Conservation (phyloP, 2,329 filamentous ascomycete genomes). For the Thyridium curvatum region DNA sequence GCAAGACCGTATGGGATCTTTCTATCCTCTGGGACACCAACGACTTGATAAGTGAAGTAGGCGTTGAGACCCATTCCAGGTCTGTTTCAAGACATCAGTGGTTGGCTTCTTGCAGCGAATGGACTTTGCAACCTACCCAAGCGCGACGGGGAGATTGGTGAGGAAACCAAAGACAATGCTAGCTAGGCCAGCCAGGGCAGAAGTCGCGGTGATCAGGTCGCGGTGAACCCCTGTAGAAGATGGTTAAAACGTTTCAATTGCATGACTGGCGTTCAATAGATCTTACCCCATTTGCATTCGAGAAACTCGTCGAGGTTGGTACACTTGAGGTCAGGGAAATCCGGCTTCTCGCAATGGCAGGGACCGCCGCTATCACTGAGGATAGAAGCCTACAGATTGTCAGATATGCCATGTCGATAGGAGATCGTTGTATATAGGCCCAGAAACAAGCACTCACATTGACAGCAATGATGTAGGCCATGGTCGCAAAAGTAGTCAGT, state of each 20-base stretch:
- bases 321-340: slow-evolving; percentile 36
- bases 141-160: slow-evolving; percentile 72
- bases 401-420: slow-evolving; percentile 3
- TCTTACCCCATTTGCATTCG: slow-evolving; percentile 39
- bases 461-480: slow-evolving; percentile 80
- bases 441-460: slow-evolving; percentile 36
- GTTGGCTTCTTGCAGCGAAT: background rate
- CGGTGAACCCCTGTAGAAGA: slow-evolving; percentile 51
- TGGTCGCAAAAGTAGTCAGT: slow-evolving; percentile 72
- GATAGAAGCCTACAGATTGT: slow-evolving; percentile 53
- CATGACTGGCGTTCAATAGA: no score
- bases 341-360: slow-evolving; percentile 54
- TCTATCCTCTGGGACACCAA: slow-evolving; percentile 53
- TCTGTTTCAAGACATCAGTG: slow-evolving; percentile 26
- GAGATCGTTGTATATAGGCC: no score
- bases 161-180: slow-evolving; percentile 74
- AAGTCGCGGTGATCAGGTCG: slow-evolving; percentile 77
- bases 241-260: no score
- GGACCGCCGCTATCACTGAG: slow-evolving; percentile 72
- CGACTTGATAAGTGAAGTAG: slow-evolving; percentile 62
- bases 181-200: slow-evolving; percentile 69
- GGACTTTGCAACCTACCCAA: slow-evolving; percentile 52
- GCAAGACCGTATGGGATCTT: slow-evolving; percentile 52
- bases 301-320: slow-evolving; percentile 36
- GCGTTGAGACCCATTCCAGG: slow-evolving; percentile 64